These are phyloP conservation scores for Histomonas meleagridis DNA, from an alignment of 208 protist species.

Conservation along the genomic window DNA sequence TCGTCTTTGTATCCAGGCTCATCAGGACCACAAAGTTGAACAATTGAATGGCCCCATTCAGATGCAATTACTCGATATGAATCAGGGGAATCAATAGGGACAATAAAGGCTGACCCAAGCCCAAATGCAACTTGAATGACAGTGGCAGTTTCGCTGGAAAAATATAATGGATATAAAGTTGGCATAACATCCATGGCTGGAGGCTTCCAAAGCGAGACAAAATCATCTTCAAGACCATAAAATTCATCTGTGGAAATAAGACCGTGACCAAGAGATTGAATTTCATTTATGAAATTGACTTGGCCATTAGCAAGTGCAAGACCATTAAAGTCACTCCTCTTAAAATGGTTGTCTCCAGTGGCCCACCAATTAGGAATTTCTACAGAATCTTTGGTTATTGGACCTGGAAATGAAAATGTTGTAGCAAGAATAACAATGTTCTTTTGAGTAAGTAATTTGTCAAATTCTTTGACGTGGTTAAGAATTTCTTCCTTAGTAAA, in stretches of 20 bases:
- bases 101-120: neutral
- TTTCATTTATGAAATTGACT: neutral
- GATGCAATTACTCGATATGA: neutral
- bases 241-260: conserved; percentile 27
- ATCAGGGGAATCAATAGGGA: neutral
- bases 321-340: neutral
- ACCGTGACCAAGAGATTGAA: neutral
- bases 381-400: neutral
- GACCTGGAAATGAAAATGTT: conserved; percentile 14
- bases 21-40: neutral
- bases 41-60: neutral
- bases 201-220: neutral
- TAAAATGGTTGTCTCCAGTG: neutral
- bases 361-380: conserved; percentile 8
- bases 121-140: neutral
- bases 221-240: conserved; percentile 1
- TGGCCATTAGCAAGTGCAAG: neutral
- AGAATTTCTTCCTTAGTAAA: neutral
- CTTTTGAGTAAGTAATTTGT: neutral
- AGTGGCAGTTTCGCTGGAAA: neutral
- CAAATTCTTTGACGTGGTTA: neutral
- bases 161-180: conserved; percentile 25
- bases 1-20: neutral
- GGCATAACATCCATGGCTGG: neutral
- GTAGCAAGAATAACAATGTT: neutral